Percentiles rank a stretch among this genome's conserved stretches.
phyloP scores from a whole-genome alignment of 2,329 filamentous ascomycete genomes.

The Delphinella strobiligena region DNA sequence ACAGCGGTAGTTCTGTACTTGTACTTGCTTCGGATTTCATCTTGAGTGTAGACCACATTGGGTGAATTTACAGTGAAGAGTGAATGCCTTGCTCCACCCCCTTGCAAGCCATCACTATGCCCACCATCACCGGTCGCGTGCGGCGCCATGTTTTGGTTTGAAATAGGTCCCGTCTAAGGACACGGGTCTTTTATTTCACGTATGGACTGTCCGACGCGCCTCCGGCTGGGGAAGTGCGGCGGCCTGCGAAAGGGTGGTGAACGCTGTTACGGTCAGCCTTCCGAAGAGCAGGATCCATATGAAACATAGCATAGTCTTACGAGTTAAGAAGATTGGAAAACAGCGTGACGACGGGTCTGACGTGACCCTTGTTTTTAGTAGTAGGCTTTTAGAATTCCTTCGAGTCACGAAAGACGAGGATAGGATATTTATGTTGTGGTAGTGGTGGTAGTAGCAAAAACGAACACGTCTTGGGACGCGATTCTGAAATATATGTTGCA shows the following conservation, averaged over 20 bases:
- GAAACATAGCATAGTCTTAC: slow-evolving; percentile 47
- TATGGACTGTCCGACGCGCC: slow-evolving; percentile 48
- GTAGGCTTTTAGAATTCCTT: no score
- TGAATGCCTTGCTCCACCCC: not conserved
- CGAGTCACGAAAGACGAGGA: no score
- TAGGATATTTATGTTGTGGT: no score
- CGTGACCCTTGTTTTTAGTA: not conserved
- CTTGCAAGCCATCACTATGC: slow-evolving; percentile 24
- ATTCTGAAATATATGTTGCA: no score
- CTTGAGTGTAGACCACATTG: slow-evolving; percentile 82
- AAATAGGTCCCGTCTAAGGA: no score
- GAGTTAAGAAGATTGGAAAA: slow-evolving; percentile 98
- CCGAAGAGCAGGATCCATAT: slow-evolving; percentile 7
- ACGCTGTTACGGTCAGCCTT: slow-evolving; percentile 41
- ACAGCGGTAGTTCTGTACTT: slow-evolving; percentile 91
- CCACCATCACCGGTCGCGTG: slow-evolving; percentile 58
- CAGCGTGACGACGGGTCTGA: slow-evolving; percentile 64
- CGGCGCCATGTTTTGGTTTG: slow-evolving; percentile 62
- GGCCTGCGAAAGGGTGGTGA: slow-evolving; percentile 94
- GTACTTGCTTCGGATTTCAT: slow-evolving; percentile 85
- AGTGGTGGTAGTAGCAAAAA: no score
- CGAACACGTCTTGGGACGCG: no score
- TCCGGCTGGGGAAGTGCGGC: slow-evolving; percentile 81
- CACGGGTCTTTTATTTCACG: slow-evolving; percentile 28
- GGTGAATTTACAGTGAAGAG: slow-evolving; percentile 83